These are phyloP conservation scores for Ophiostoma populinum DNA, from an alignment of 2,329 filamentous ascomycete genomes.

Conservation along the genomic window DNA sequence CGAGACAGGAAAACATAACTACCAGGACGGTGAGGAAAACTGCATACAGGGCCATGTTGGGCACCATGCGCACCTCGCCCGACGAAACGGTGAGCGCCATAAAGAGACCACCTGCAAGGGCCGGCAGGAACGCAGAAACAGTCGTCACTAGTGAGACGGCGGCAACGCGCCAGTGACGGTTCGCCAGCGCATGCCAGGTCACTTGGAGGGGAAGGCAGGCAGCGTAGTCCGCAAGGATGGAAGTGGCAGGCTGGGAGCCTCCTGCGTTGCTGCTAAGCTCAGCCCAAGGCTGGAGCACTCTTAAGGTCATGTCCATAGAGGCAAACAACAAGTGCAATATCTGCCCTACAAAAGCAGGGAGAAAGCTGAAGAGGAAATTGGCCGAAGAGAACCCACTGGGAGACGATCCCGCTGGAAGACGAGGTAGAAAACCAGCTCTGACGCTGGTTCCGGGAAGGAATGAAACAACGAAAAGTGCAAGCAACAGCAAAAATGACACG, in stretches of 20 bases:
- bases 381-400: slow-evolving; percentile 59
- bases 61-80: slow-evolving; percentile 44
- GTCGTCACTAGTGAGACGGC: slow-evolving; percentile 40
- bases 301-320: slow-evolving; percentile 46
- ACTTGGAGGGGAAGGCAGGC: slow-evolving; percentile 45
- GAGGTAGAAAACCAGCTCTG: slow-evolving; percentile 52
- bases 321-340: slow-evolving; percentile 51
- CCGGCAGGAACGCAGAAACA: slow-evolving; percentile 43
- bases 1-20: slow-evolving; percentile 49
- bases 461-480: slow-evolving; percentile 59
- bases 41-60: slow-evolving; percentile 57
- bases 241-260: slow-evolving; percentile 43
- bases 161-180: slow-evolving; percentile 49
- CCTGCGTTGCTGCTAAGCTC: slow-evolving; percentile 33
- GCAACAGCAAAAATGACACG: slow-evolving; percentile 40
- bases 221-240: slow-evolving; percentile 54
- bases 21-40: slow-evolving; percentile 54
- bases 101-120: slow-evolving; percentile 54
- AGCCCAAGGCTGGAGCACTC: slow-evolving; percentile 52
- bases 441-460: slow-evolving; percentile 56
- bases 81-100: slow-evolving; percentile 46
- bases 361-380: slow-evolving; percentile 72
- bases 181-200: slow-evolving; percentile 37
- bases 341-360: slow-evolving; percentile 51
- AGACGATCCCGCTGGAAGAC: slow-evolving; percentile 42